phyloP scores from a whole-genome alignment of 352 stramenopile species.

The Discostella stelligera region DNA sequence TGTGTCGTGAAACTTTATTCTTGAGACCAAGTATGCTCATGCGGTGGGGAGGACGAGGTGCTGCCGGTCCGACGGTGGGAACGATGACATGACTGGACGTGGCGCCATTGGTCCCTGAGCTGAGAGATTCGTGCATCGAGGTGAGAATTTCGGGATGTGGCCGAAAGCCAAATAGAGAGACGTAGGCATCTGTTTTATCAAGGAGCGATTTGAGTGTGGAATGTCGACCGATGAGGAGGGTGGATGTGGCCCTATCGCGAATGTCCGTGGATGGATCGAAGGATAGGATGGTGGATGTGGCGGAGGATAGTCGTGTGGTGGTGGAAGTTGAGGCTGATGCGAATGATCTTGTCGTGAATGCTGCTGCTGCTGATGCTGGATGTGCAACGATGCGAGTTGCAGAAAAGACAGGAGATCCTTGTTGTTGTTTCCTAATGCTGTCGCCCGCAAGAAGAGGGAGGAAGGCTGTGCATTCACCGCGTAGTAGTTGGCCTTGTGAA shows the following conservation, averaged over 20 bases:
- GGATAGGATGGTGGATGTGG: constrained; percentile 24
- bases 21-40: constrained; percentile 49
- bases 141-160: constrained; percentile 34
- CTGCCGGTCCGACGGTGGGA: constrained; percentile 36
- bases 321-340: neutral
- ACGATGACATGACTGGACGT: constrained; percentile 26
- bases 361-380: neutral
- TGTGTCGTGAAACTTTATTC: constrained; percentile 56
- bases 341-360: neutral
- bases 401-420: neutral
- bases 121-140: constrained; percentile 24
- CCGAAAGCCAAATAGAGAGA: constrained; percentile 45
- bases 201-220: constrained; percentile 32
- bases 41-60: constrained; percentile 43
- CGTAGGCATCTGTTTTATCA: constrained; percentile 29
- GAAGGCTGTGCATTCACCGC: neutral
- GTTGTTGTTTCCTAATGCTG: neutral
- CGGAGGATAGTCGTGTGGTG: neutral
- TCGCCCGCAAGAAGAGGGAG: neutral
- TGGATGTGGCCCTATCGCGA: constrained; percentile 32
- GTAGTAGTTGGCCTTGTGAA: neutral
- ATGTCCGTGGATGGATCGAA: constrained; percentile 43
- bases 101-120: constrained; percentile 1
- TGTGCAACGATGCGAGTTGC: too few relatives aligned
- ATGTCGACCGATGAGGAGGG: constrained; percentile 41